These are phyloP conservation scores for Epichloe brachyelytri DNA, from an alignment of 2,329 filamentous ascomycete genomes.

Conservation along the genomic window DNA sequence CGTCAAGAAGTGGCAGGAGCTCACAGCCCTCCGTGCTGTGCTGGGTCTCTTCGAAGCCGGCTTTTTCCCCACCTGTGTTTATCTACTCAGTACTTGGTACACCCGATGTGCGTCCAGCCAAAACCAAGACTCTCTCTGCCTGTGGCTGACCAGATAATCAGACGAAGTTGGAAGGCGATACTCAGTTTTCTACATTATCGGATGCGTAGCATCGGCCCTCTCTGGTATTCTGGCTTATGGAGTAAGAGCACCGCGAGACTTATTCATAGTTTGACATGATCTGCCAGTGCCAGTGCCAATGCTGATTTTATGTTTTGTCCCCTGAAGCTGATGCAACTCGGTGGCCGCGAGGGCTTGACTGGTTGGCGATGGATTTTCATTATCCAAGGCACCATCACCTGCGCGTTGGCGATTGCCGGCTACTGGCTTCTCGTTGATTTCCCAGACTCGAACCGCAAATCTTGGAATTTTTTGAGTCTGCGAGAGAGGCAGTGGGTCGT, in stretches of 20 bases:
- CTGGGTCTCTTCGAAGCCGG: slow-evolving; percentile 56
- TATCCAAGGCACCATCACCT: slow-evolving; percentile 40
- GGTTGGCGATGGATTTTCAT: slow-evolving; percentile 61
- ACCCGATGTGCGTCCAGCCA: slow-evolving; percentile 38
- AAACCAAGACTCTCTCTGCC: too few relatives aligned
- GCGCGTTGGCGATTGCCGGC: slow-evolving; percentile 32
- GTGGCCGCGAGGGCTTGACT: slow-evolving; percentile 37
- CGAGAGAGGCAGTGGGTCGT: slow-evolving; percentile 41
- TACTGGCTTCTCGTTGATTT: slow-evolving; percentile 53
- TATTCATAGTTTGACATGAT: background rate
- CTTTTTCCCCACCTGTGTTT: slow-evolving; percentile 59
- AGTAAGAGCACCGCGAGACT: slow-evolving; percentile 17
- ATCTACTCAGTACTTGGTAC: slow-evolving; percentile 64
- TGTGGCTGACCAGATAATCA: slow-evolving; percentile 7
- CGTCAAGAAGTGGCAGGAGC: slow-evolving; percentile 33
- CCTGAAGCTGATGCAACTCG: slow-evolving; percentile 46
- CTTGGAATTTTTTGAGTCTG: slow-evolving; percentile 39
- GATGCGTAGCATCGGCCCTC: slow-evolving; percentile 52
- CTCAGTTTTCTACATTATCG: slow-evolving; percentile 55
- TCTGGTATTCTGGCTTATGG: slow-evolving; percentile 59
- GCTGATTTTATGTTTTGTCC: background rate
- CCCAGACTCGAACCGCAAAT: slow-evolving; percentile 40
- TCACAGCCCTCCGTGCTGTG: slow-evolving; percentile 43
- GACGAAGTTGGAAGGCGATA: slow-evolving; percentile 60
- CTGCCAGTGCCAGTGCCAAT: background rate